Percentiles rank a stretch among this genome's conserved stretches.
Conservation (phyloP, 176 grass and related monocot species). For the Poa annua region DNA sequence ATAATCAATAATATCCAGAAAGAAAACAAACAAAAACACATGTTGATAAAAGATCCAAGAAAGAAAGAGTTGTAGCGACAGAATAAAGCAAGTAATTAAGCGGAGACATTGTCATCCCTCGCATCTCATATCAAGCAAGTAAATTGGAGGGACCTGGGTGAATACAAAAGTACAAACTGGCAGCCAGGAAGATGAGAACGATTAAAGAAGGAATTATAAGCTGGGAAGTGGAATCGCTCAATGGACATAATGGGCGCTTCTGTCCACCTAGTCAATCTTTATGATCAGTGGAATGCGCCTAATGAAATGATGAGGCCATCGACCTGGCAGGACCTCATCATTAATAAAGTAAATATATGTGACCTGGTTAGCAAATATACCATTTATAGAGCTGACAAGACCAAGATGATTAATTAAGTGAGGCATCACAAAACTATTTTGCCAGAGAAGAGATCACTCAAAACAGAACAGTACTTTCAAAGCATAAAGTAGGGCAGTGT, state of each 20-base stretch:
- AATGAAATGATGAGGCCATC: neutral
- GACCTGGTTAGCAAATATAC: neutral
- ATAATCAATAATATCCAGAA: neutral
- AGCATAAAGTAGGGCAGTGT: neutral
- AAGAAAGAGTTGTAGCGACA: neutral
- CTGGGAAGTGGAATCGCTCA: neutral
- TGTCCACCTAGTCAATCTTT: neutral
- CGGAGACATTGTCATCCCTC: neutral
- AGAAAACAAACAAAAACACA: neutral
- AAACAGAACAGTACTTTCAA: conserved; percentile 17
- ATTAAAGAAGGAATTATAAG: conserved; percentile 12
- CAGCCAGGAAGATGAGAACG: neutral
- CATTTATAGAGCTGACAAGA: conserved; percentile 3
- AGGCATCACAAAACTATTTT: neutral
- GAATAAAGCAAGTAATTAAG: neutral
- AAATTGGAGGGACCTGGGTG: neutral
- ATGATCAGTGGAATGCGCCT: neutral
- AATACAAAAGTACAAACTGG: neutral
- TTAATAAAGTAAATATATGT: neutral
- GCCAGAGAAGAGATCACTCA: no score
- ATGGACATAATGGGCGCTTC: neutral
- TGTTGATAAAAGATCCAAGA: neutral
- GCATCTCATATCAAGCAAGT: neutral
- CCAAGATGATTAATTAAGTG: neutral
- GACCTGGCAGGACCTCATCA: neutral